These are phyloP conservation scores for Rhynchospora tenuis DNA, from an alignment of 176 grass and related monocot genomes.

Conservation along the genomic window DNA sequence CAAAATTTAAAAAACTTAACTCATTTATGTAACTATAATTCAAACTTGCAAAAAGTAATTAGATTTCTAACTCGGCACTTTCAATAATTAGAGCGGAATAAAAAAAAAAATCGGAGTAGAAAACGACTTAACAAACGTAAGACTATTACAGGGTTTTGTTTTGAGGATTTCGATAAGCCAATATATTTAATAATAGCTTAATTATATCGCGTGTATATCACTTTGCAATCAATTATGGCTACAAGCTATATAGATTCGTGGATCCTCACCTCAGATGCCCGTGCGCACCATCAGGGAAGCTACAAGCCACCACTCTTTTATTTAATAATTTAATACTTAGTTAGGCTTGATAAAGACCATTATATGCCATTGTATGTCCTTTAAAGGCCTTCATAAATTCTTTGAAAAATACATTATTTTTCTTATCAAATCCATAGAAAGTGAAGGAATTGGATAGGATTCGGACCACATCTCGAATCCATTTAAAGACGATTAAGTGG, in stretches of 20 bases:
- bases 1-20: too few species aligned
- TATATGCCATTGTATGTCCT: not conserved
- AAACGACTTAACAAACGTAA: not conserved
- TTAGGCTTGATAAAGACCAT: not conserved
- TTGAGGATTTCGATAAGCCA: not conserved
- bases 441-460: slow-evolving; percentile 11
- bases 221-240: not conserved
- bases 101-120: not conserved
- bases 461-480: not conserved
- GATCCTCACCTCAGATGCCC: slow-evolving; percentile 2
- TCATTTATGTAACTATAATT: too few species aligned
- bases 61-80: too few species aligned
- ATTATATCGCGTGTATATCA: not conserved
- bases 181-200: not conserved
- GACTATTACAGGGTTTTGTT: not conserved
- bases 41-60: too few species aligned
- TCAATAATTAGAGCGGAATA: not conserved
- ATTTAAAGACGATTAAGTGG: slow-evolving; percentile 1
- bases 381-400: not conserved
- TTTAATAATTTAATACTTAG: not conserved
- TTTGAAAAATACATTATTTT: not conserved
- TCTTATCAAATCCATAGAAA: slow-evolving; percentile 1
- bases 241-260: not conserved
- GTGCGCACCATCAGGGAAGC: slow-evolving; percentile 3
- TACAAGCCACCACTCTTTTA: not conserved